A percentile compares a stretch with the other conserved stretches of the same genome.
These are phyloP conservation scores for Quercus alba DNA, from an alignment of 306 rosid genomes.

Conservation along the genomic window DNA sequence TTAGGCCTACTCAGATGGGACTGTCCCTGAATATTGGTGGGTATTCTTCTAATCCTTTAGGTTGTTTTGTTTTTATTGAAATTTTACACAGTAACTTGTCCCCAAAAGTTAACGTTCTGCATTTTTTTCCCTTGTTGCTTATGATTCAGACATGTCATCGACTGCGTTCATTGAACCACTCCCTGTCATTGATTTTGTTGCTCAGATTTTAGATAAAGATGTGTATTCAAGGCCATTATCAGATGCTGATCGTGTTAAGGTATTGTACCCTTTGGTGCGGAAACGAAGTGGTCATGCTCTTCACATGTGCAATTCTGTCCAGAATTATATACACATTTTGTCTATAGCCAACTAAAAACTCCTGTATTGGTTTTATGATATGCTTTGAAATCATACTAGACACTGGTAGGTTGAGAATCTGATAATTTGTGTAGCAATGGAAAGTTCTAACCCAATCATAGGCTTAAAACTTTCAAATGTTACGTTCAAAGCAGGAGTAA, in stretches of 20 bases:
- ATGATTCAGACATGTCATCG: conserved; percentile 44
- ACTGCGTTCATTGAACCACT: conserved; percentile 54
- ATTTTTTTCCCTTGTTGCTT: neutral
- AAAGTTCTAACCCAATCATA: neutral
- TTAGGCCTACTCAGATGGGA: conserved; percentile 60
- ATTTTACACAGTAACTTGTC: neutral
- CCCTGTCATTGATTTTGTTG: conserved; percentile 52
- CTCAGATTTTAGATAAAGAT: conserved; percentile 51
- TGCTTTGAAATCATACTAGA: neutral
- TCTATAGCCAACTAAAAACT: neutral
- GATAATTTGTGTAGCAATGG: no score
- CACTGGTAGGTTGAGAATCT: no score
- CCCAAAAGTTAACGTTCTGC: neutral
- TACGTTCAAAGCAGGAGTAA: neutral
- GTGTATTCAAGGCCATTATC: conserved; percentile 40
- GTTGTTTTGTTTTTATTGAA: neutral
- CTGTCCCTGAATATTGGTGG: conserved; percentile 48
- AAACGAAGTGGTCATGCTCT: conserved; percentile 3
- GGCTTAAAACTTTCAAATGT: neutral
- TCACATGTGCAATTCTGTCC: neutral
- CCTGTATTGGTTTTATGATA: neutral
- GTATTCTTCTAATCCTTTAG: neutral
- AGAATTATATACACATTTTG: neutral
- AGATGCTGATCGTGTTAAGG: conserved; percentile 55
- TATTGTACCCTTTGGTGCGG: conserved; percentile 5